A percentile compares a stretch with the other conserved stretches of the same genome.
These are phyloP conservation scores for Candida oleophila DNA, from an alignment of 805 yeast species.

Conservation along the genomic window DNA sequence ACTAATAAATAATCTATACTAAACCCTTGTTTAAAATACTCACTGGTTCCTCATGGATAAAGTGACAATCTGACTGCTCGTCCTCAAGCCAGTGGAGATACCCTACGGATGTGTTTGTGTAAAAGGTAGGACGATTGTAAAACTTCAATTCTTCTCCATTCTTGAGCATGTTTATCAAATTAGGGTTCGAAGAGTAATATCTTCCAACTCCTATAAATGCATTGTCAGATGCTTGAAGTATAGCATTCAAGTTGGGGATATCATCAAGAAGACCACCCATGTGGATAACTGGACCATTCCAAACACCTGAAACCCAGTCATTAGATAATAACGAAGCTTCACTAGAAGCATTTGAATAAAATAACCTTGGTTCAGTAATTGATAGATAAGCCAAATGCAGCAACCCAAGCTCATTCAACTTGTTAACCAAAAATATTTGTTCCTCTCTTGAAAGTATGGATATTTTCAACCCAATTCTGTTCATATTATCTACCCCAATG, in stretches of 20 bases:
- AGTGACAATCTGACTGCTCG: neutral
- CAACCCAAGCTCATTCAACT: neutral
- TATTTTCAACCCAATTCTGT: neutral
- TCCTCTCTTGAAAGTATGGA: neutral
- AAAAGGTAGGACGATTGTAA: neutral
- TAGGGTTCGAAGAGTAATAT: neutral
- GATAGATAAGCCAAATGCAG: neutral
- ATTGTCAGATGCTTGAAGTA: neutral
- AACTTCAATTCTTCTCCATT: neutral
- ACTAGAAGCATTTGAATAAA: neutral
- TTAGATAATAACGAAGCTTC: neutral
- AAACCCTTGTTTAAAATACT: no score
- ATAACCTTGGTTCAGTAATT: neutral
- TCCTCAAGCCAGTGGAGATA: neutral
- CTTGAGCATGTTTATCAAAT: neutral
- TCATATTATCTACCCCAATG: neutral
- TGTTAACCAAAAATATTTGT: neutral
- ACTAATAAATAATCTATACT: neutral
- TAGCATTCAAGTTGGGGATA: neutral
- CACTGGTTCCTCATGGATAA: neutral
- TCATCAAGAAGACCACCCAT: neutral
- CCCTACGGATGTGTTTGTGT: neutral
- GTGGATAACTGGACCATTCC: neutral
- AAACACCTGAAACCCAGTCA: neutral
- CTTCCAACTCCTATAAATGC: neutral